Percentiles rank a stretch among this genome's conserved stretches.
phyloP scores from a whole-genome alignment of 2,329 filamentous ascomycete species.

The Penicillium sp. region DNA sequence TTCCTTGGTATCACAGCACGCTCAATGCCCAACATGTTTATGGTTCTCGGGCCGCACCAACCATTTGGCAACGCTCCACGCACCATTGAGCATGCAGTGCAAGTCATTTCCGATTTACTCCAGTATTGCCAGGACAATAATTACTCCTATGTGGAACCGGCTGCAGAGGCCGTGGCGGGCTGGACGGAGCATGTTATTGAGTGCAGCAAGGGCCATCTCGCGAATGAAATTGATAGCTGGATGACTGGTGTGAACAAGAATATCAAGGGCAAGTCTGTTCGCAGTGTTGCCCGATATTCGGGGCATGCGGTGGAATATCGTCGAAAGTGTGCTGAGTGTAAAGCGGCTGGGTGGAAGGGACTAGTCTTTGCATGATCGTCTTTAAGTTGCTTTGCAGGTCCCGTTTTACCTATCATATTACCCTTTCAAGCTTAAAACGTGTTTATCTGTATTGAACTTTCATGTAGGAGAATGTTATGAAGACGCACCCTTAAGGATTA shows the following conservation, averaged over 20 bases:
- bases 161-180: slow-evolving; percentile 44
- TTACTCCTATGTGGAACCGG: slow-evolving; percentile 47
- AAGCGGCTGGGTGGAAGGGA: slow-evolving; percentile 2
- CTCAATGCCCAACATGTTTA: slow-evolving; percentile 59
- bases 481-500: no score
- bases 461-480: no score
- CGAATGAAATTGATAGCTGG: slow-evolving; percentile 59
- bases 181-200: slow-evolving; percentile 59
- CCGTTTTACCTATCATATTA: not conserved
- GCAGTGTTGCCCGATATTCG: slow-evolving; percentile 55
- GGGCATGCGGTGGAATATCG: slow-evolving; percentile 55
- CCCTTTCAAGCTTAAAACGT: no score
- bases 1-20: slow-evolving; percentile 52
- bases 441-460: no score
- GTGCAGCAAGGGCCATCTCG: slow-evolving; percentile 52
- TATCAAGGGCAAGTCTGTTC: slow-evolving; percentile 52
- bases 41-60: slow-evolving; percentile 61
- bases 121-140: slow-evolving; percentile 32
- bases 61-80: slow-evolving; percentile 46
- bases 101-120: slow-evolving; percentile 49
- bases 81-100: slow-evolving; percentile 42
- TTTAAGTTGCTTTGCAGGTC: not conserved
- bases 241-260: slow-evolving; percentile 63
- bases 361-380: not conserved
- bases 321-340: slow-evolving; percentile 15